Conservation (phyloP, 306 rosid species). For the Biancaea sappan region DNA sequence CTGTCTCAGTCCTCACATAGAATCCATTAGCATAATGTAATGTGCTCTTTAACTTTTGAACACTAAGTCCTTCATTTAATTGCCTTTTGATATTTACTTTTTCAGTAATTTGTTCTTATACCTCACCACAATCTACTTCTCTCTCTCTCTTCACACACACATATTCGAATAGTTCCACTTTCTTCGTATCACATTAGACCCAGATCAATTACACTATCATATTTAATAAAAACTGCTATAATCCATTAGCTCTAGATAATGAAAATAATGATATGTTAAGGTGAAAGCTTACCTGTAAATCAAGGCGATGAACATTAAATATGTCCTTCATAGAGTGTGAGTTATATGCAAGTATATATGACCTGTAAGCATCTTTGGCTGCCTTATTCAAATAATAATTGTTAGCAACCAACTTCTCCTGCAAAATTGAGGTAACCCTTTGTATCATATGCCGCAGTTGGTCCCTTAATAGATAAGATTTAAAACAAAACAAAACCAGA, state of each 20-base stretch:
- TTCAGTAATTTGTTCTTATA: slow-evolving; percentile 2
- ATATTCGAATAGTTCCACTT: too few relatives aligned
- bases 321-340: slow-evolving; percentile 95
- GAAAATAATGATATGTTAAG: slow-evolving; percentile 1
- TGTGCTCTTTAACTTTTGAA: neutral
- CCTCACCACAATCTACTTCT: too few relatives aligned
- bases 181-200: too few relatives aligned
- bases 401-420: slow-evolving; percentile 80
- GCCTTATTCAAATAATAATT: slow-evolving; percentile 72
- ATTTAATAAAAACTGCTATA: slow-evolving; percentile 14
- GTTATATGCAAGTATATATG: slow-evolving; percentile 80
- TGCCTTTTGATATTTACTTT: neutral
- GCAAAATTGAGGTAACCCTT: slow-evolving; percentile 36
- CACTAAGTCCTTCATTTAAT: neutral
- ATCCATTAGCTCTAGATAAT: slow-evolving; percentile 15
- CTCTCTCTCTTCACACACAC: too few relatives aligned
- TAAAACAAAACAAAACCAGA: neutral
- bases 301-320: slow-evolving; percentile 85
- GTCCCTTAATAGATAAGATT: slow-evolving; percentile 6
- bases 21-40: slow-evolving; percentile 1
- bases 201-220: too few relatives aligned
- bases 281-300: slow-evolving; percentile 64
- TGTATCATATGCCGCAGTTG: slow-evolving; percentile 6
- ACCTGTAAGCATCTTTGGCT: slow-evolving; percentile 90
- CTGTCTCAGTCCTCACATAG: neutral